These are phyloP conservation scores for Solanum verrucosum DNA, from an alignment of 257 asterid genomes.

Conservation along the genomic window DNA sequence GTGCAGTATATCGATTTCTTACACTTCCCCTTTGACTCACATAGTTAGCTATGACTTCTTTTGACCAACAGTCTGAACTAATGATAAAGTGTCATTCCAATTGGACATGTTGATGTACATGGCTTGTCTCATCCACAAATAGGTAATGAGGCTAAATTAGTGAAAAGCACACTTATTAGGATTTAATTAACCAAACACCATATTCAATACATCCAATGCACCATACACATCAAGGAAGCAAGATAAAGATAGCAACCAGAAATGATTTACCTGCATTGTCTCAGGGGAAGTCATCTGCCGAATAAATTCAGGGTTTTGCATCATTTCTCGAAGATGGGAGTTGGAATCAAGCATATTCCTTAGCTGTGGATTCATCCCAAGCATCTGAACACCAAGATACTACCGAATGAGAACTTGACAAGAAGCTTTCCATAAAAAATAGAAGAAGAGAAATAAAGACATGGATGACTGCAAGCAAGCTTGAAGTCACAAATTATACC, in stretches of 20 bases:
- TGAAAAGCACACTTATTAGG: background rate
- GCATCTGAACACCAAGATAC: conserved; percentile 15
- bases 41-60: background rate
- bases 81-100: background rate
- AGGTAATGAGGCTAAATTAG: background rate
- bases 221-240: background rate
- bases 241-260: background rate
- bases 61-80: background rate
- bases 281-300: conserved; percentile 45
- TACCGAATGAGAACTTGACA: background rate
- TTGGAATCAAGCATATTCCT: conserved; percentile 35
- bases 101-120: background rate
- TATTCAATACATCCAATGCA: background rate
- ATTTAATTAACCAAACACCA: background rate
- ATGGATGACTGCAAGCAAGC: background rate
- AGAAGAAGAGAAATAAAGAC: background rate
- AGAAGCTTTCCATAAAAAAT: background rate
- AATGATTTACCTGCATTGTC: conserved; percentile 36
- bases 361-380: conserved; percentile 37
- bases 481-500: conserved; percentile 13
- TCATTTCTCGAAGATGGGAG: conserved; percentile 44
- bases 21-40: background rate
- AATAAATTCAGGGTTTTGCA: conserved; percentile 48
- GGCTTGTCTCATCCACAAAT: background rate
- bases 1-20: background rate